Conservation (phyloP, 192 early-diverging fungal species). For the Thamnidium elegans region DNA sequence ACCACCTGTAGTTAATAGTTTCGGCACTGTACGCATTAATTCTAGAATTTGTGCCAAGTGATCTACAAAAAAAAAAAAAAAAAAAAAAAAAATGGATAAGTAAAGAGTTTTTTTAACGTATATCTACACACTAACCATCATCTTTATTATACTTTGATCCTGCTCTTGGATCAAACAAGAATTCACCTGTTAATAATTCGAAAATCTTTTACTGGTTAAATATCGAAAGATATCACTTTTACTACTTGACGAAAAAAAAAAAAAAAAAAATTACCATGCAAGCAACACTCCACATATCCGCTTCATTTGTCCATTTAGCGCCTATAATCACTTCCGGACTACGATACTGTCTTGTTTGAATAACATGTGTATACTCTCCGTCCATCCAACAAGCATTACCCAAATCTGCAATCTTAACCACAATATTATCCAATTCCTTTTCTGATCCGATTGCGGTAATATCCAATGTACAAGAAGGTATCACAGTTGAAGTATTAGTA, state of each 20-base stretch:
- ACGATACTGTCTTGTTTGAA: slow-evolving; percentile 96
- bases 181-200: slow-evolving; percentile 91
- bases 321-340: slow-evolving; percentile 94
- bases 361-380: slow-evolving; percentile 91
- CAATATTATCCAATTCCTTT: slow-evolving; percentile 38
- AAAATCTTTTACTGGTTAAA: slow-evolving; percentile 48
- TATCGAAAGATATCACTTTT: too few relatives aligned
- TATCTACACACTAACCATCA: slow-evolving; percentile 62
- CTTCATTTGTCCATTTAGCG: slow-evolving; percentile 74
- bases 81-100: too few relatives aligned
- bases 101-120: not conserved
- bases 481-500: not conserved
- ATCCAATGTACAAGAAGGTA: slow-evolving; percentile 8
- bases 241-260: not conserved
- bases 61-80: slow-evolving; percentile 58
- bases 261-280: slow-evolving; percentile 62
- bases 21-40: slow-evolving; percentile 79
- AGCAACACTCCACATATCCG: slow-evolving; percentile 91
- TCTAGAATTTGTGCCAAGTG: slow-evolving; percentile 95
- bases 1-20: slow-evolving; percentile 71
- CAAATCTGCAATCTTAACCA: slow-evolving; percentile 92
- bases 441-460: not conserved
- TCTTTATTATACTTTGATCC: slow-evolving; percentile 84
- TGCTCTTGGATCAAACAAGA: slow-evolving; percentile 92
- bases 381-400: slow-evolving; percentile 96